Conservation (phyloP, 768 basidiomycete genomes). For the Gymnopilus dilepis region DNA sequence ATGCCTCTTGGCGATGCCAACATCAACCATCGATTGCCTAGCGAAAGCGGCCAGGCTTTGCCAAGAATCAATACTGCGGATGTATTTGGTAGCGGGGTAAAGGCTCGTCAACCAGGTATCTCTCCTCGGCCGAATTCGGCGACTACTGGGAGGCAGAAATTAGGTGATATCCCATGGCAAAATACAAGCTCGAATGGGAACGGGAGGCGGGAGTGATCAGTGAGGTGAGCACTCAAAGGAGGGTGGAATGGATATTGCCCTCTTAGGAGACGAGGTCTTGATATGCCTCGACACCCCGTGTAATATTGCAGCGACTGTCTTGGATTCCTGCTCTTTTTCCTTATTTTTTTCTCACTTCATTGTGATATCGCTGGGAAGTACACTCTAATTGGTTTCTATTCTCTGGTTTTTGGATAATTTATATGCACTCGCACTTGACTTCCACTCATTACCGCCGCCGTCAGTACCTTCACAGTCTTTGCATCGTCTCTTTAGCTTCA, state of each 20-base stretch:
- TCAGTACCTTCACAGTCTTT: too few relatives aligned
- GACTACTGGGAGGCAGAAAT: conserved; percentile 47
- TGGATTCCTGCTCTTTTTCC: too few relatives aligned
- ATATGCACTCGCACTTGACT: too few relatives aligned
- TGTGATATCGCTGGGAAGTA: too few relatives aligned
- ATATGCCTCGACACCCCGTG: too few relatives aligned
- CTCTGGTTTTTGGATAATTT: too few relatives aligned
- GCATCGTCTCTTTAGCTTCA: too few relatives aligned
- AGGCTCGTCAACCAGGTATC: conserved; percentile 13
- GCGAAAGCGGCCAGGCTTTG: conserved; percentile 4
- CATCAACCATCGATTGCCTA: conserved; percentile 16
- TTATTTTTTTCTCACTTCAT: too few relatives aligned
- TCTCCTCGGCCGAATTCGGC: conserved; percentile 26
- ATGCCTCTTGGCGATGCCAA: conserved; percentile 28
- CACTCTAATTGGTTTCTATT: too few relatives aligned
- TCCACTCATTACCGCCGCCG: too few relatives aligned
- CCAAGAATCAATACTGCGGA: conserved; percentile 18
- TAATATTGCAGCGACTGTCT: too few relatives aligned
- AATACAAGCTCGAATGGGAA: conserved; percentile 21
- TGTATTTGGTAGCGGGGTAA: conserved; percentile 16
- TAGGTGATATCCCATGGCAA: conserved; percentile 73
- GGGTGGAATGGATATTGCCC: not conserved
- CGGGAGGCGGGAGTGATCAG: conserved; percentile 8
- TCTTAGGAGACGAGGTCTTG: not conserved
- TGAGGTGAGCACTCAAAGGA: not conserved